Evolutionary conservation across 495 filamentous ascomycete species (phyloP).

Genomic region (Glarea lozoyensis): DNA sequence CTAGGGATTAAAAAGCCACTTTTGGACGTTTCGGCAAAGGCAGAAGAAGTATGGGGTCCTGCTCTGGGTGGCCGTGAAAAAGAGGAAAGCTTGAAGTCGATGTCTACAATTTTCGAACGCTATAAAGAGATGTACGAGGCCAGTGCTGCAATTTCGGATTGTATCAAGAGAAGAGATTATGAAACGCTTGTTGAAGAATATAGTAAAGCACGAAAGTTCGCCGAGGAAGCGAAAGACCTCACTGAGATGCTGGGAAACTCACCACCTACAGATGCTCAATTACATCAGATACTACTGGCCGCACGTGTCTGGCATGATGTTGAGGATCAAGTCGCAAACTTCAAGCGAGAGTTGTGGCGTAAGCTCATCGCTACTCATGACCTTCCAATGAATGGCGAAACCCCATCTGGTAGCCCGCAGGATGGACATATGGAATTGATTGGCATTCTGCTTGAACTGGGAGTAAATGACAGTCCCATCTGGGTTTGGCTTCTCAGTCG

Average conservation of each 20-base stretch:
- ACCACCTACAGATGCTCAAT: constrained; percentile 60
- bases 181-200: constrained; percentile 82
- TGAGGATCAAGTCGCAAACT: constrained; percentile 67
- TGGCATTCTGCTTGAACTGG: constrained; percentile 75
- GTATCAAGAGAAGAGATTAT: constrained; percentile 83
- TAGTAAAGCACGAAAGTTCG: constrained; percentile 61
- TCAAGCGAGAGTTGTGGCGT: constrained; percentile 85
- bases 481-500: constrained; percentile 89
- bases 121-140: constrained; percentile 75
- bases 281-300: constrained; percentile 76
- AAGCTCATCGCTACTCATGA: constrained; percentile 52
- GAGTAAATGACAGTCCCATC: constrained; percentile 91
- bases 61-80: constrained; percentile 86
- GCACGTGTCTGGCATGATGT: constrained; percentile 95
- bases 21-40: constrained; percentile 82
- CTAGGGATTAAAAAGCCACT: constrained; percentile 80
- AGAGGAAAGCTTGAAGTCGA: constrained; percentile 72
- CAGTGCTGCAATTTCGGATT: constrained; percentile 65
- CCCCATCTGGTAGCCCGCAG: constrained; percentile 36
- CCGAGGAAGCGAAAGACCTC: constrained; percentile 62
- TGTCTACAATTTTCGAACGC: constrained; percentile 63
- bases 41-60: constrained; percentile 94
- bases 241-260: constrained; percentile 38
- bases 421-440: constrained; percentile 90
- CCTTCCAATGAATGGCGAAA: constrained; percentile 33